Evolutionary conservation across 345 rosid genomes (phyloP).

Genomic region (Trapa bicornis): DNA sequence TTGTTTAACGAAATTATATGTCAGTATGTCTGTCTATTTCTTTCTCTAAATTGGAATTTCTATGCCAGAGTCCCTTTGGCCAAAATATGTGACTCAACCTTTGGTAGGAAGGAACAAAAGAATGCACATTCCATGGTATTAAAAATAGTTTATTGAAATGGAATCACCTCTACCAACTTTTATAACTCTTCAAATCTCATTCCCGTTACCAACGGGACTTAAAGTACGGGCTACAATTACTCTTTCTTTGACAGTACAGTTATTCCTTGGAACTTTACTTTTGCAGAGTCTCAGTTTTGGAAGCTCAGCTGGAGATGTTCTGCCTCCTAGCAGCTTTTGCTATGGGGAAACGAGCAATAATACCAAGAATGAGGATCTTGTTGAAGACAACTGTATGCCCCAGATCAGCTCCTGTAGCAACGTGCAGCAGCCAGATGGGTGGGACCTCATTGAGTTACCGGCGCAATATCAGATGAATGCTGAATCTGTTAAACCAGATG

Average conservation of each 20-base stretch:
- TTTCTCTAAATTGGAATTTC: neutral
- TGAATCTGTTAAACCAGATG: conserved; percentile 24
- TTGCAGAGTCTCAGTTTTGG: conserved; percentile 26
- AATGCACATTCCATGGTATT: no score
- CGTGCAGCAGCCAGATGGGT: conserved; percentile 7
- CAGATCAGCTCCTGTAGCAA: conserved; percentile 15
- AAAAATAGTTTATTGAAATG: no score
- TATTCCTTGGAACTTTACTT: neutral
- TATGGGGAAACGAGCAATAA: conserved; percentile 42
- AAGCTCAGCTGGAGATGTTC: conserved; percentile 24
- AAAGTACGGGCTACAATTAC: neutral
- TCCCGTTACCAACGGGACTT: neutral
- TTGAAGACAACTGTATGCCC: conserved; percentile 36
- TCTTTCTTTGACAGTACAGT: neutral
- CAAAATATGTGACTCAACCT: neutral
- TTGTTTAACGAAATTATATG: neutral
- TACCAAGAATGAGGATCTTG: conserved; percentile 13
- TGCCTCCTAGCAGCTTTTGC: conserved; percentile 25
- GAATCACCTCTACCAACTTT: no score
- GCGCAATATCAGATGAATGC: conserved; percentile 21
- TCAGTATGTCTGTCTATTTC: neutral
- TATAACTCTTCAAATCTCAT: no score
- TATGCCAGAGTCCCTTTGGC: neutral
- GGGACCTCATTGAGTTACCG: conserved; percentile 9
- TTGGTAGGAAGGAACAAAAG: no score